Base-by-base conservation (phyloP, 225 moss, liverwort and hornwort species). In the Takakia lepidozioides region DNA sequence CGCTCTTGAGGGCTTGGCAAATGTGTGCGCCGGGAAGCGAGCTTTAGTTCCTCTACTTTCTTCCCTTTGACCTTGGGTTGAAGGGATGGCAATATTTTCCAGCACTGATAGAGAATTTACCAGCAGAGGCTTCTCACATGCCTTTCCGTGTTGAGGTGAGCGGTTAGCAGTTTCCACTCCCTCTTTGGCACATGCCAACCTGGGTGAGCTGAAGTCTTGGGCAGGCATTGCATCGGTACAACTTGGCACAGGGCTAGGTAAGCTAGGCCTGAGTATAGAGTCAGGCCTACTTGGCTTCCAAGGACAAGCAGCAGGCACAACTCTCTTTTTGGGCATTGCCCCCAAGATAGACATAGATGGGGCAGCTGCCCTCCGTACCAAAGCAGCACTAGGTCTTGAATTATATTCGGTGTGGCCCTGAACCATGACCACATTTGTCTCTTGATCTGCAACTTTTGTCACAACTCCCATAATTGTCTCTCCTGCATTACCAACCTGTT, bases 291-390 rank as follows among this genome's bases (percentile, higher is more conserved):
- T n/a, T n/a, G n/a, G n/a, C n/a, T n/a, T n/a, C n/a, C n/a, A n/a
- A n/a, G n/a, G n/a, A n/a, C n/a, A n/a, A 25, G 15, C 48, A 50
- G 53, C 40, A 27, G 43, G 46, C 38, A 52, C 32, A 20, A 17
- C 18, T 46, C 59, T 79, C 56, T 63, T 78, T 66, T 65, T 78
- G 48, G 73, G 60, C 46, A 39, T 52, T 45, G 59, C 65, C 40
- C 78, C 48, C 60, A 79, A 79, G 35, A 79, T 49, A 28, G 73
- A 73, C 25, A 79, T 73, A 42, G 78, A 74, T 56, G 78, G 78
- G 10, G 28, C 73, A 60, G 66, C 67, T 60, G 78, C 78, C 58
- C 78, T 66, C 48, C 59, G 69, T 18, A 79, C 63, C 21, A 79
- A 73, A 30, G 73, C 78, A 66, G 63, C 48, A 34, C 52, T 63